Percentiles rank a stretch among this genome's conserved stretches.
phyloP scores from a whole-genome alignment of 495 filamentous ascomycete species.

The Annulohypoxylon stygium region DNA sequence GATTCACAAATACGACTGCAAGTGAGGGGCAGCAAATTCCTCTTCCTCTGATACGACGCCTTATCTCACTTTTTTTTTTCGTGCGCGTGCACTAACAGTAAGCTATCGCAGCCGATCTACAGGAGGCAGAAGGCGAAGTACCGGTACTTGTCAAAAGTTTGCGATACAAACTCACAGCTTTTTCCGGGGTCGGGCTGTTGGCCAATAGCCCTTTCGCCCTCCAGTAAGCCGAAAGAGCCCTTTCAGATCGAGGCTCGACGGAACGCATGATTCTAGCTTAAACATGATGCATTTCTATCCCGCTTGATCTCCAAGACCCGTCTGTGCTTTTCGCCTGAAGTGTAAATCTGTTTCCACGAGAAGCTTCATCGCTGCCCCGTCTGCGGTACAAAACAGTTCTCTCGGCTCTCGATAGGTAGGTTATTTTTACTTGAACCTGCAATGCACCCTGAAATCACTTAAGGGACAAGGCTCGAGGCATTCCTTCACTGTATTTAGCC shows the following conservation, averaged over 20 bases:
- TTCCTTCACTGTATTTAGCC: conserved; percentile 17
- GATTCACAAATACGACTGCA: conserved; percentile 23
- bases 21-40: conserved; percentile 21
- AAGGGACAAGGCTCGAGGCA: conserved; percentile 26
- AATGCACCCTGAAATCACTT: conserved; percentile 8
- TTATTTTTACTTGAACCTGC: conserved; percentile 24
- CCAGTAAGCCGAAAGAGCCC: conserved; percentile 19
- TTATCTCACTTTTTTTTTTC: conserved; percentile 15
- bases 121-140: conserved; percentile 35
- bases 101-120: conserved; percentile 34
- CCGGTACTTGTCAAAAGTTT: conserved; percentile 37
- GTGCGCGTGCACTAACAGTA: conserved; percentile 16
- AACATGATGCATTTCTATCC: conserved; percentile 38
- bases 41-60: conserved; percentile 28
- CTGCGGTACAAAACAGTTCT: conserved; percentile 11
- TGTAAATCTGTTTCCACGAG: conserved; percentile 22
- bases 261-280: conserved; percentile 39
- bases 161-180: conserved; percentile 29
- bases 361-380: conserved; percentile 1
- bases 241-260: conserved; percentile 15
- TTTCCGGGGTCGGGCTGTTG: conserved; percentile 10
- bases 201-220: conserved; percentile 27
- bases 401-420: background rate
- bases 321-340: conserved; percentile 30
- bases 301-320: conserved; percentile 35